These are phyloP conservation scores for Adansonia rubrostipa DNA, from an alignment of 441 rosid species.

Conservation along the genomic window DNA sequence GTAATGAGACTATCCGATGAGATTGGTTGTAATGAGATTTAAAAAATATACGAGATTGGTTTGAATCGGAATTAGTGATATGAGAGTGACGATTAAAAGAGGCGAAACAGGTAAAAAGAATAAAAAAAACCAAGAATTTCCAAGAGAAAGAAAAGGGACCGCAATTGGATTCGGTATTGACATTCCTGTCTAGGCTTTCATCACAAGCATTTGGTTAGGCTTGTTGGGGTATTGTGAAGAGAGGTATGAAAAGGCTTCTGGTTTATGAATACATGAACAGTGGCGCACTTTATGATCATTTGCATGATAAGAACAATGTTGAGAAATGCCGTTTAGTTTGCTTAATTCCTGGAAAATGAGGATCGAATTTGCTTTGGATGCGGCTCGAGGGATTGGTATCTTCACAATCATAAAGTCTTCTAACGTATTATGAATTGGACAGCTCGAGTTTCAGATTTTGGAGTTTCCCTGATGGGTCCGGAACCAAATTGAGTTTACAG, in stretches of 20 bases:
- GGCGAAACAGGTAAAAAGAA: constrained; percentile 48
- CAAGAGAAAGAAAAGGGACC: constrained; percentile 68
- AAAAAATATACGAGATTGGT: no score
- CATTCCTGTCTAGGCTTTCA: constrained; percentile 77
- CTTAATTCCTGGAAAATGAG: constrained; percentile 84
- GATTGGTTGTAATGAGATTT: no score
- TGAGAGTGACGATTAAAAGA: constrained; percentile 54
- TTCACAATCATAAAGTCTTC: constrained; percentile 92
- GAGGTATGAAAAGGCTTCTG: constrained; percentile 66
- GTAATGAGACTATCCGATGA: no score
- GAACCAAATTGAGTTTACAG: constrained; percentile 49
- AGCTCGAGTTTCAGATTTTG: constrained; percentile 88
- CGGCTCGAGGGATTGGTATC: constrained; percentile 92
- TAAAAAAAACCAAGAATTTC: constrained; percentile 50
- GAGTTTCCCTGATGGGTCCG: constrained; percentile 76
- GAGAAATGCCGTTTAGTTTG: constrained; percentile 52
- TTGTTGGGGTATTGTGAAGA: constrained; percentile 88
- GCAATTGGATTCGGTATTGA: constrained; percentile 81
- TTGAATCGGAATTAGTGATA: no score
- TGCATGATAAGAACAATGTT: constrained; percentile 60
- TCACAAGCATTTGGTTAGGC: constrained; percentile 82
- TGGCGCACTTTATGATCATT: constrained; percentile 80
- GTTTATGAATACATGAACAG: constrained; percentile 91
- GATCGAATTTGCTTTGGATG: constrained; percentile 80
- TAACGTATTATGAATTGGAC: constrained; percentile 73